Evolutionary conservation across 257 asterid genomes (phyloP), one percentile per base, ranked within the genome.

Genomic region (Gynochthodes officinalis): DNA sequence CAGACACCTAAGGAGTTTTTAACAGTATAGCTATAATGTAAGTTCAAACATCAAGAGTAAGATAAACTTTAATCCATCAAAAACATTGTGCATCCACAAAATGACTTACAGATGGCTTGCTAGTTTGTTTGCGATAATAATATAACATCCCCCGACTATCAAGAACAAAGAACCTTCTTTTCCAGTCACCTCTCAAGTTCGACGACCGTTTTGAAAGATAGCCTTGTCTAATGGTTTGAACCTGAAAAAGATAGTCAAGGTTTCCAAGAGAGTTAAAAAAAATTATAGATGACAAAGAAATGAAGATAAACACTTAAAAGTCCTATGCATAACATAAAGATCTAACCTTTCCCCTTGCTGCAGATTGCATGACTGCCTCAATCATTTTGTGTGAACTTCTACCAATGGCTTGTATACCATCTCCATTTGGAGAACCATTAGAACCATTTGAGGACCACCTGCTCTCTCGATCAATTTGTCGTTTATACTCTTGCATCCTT

Each of bases 111-210:
- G 97, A 94, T 79, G 99, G 97, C 78, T 90, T 95, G 87, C 97
- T 90, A 79, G 89, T 89, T 84, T 94, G 86, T 77, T 95, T 90
- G 42, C 99, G 99, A 86, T 95, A 95, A 75, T 95, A 95, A 83
- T 95, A 95, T 86, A 95, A 81, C 99, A 95, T 92, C 81, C 99
- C 99, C 71, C 98, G 88, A 85, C 97, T 95, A 80, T 95, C 99
- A 70, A 95, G 98, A 77, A 95, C 99, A 82, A 95, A 95, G 82
- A 95, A 95, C 86, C 99, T 88, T 89, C 99, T 86, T 88, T 95
- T 95, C 99, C 99, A 95, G 76, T 95, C 99, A 58, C 99, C 99
- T 81, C 99, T 88, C 78, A 92, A 79, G 84, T 84, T 95, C 19
- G 99, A 92, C 30, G 99, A 95, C 46, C 96, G 96, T 84, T 95